Base-by-base conservation (phyloP, 139 green algal species). In the Chlamydomonas schloesseri region DNA sequence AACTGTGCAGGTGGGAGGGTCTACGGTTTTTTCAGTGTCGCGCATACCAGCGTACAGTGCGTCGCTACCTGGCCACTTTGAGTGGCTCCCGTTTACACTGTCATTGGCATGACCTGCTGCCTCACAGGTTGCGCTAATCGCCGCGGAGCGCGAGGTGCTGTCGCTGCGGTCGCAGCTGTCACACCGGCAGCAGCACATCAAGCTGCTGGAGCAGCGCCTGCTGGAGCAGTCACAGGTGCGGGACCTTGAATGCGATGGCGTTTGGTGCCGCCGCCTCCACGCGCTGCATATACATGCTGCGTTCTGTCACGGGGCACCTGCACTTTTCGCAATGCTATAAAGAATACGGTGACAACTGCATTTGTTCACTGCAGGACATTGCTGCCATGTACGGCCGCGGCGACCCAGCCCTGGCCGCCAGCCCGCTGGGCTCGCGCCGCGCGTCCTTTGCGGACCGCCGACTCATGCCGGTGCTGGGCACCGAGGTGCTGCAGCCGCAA, bases 141-240 rank as follows among this genome's bases (percentile, higher is more conserved):
- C 53, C 1, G 81, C 81, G 15, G 81, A 87, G 53, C 81, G 81
- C 3, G 81, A 87, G 81, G 69, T 87, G 28, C 36, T 78, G 10
- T 76, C 81, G 33, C 81, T 87, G 37, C 81, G 81, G 11, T 87
- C 81, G 9, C 81, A 87, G 81, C 81, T 87, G 36, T 71, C 69
- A 26, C 81, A 80, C 17, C 81, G 81, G 4, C 81, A 87, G 69
- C 81, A 87, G 26, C 81, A 87, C 81, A 87, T 87, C 36, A 79
- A 87, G 68, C 55, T 87, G 53, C 81, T 87, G 34, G 81, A 87
- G 57, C 68, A 79, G 29, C 81, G 81, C 29, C 71, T 87, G 26
- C 68, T 87, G 26, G 81, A 87, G 55, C 81, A 87, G 34, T 78
- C 69, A 28, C 79, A 85, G 79, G 79, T 85, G 11, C 4, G 26